Evolutionary conservation across 78 protist genomes (phyloP), one percentile per base, ranked within the genome.

Genomic region (Dictyostelium brefeldianum): DNA sequence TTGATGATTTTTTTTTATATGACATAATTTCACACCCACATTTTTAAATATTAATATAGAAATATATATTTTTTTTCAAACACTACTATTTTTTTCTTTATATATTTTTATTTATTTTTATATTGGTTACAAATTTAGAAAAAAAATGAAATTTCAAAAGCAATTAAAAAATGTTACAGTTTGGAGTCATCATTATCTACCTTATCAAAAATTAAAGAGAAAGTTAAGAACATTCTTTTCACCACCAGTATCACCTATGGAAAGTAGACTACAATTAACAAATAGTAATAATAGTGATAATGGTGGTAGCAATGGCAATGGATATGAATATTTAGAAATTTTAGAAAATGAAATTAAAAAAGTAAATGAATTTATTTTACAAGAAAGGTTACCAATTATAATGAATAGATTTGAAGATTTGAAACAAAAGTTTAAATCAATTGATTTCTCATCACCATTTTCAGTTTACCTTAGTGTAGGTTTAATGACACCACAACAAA

Each of bases 361-460:
- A 70, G 59, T 77, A 20, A 80, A 87, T 17, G 14, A 25, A 11
- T 87, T 87, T 43, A 59, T 87, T 4, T 9, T 51, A 1, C 73
- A 87, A n/a, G 74, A 87, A 47, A 78, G 78, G 65, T 51, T 62
- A 77, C 29, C 59, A 77, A 20, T 50, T 17, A 7, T 87, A 9
- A 9, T 54, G 25, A 50, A 74, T 47, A 41, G 93, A 77, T 77
- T 54, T 25, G 47, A 31, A n/a, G 73, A 87, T 25, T 75, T 87
- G 7, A 10, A 59, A 18, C 20, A 25, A 2, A 80, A 80, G 27
- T 87, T 51, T 50, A 56, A 65, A 8, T 64, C 83, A 25, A 70
- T 87, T 47, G 93, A 87, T 20, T 77, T 87, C 22, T 57, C 93
- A 27, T 87, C 93, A 47, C 93, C 93, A 29, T 87, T 87, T 65